phyloP scores from a whole-genome alignment of 768 basidiomycete genomes.

The Cantharellus anzutake region DNA sequence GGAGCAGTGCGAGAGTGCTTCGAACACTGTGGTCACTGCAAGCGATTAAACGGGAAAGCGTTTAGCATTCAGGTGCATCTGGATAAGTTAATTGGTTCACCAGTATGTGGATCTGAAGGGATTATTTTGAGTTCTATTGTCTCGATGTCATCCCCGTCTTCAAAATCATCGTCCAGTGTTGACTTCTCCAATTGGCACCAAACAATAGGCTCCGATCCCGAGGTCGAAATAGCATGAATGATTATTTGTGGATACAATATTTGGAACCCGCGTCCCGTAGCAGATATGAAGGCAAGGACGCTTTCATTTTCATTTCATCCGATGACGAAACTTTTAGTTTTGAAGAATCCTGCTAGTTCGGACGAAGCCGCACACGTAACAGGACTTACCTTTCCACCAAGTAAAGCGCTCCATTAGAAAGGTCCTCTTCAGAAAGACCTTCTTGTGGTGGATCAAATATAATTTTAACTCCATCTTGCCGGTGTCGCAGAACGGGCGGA shows the following conservation, averaged over 20 bases:
- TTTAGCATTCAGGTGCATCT: not conserved
- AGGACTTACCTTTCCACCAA: constrained; percentile 59
- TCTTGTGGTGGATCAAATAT: constrained; percentile 48
- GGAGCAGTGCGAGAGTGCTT: constrained; percentile 69
- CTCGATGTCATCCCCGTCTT: constrained; percentile 25
- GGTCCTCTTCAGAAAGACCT: constrained; percentile 34
- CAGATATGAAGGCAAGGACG: constrained; percentile 57
- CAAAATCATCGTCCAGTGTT: constrained; percentile 17
- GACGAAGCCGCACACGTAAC: not conserved
- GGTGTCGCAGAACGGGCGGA: constrained; percentile 60
- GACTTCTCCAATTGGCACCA: constrained; percentile 88
- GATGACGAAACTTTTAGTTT: not conserved
- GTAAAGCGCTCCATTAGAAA: constrained; percentile 49
- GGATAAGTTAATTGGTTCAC: constrained; percentile 25
- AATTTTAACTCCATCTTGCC: constrained; percentile 50
- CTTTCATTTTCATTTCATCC: constrained; percentile 20
- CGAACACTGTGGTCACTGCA: constrained; percentile 69
- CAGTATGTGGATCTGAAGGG: constrained; percentile 33
- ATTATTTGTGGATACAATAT: constrained; percentile 81
- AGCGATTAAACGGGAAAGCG: not conserved
- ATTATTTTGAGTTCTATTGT: constrained; percentile 73
- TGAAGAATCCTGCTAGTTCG: not conserved
- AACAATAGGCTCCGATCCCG: constrained; percentile 43
- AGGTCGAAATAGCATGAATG: constrained; percentile 78
- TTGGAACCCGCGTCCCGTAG: constrained; percentile 54